These are phyloP conservation scores for Colletotrichum sp. DNA, from an alignment of 2,329 filamentous ascomycete species.

Conservation along the genomic window DNA sequence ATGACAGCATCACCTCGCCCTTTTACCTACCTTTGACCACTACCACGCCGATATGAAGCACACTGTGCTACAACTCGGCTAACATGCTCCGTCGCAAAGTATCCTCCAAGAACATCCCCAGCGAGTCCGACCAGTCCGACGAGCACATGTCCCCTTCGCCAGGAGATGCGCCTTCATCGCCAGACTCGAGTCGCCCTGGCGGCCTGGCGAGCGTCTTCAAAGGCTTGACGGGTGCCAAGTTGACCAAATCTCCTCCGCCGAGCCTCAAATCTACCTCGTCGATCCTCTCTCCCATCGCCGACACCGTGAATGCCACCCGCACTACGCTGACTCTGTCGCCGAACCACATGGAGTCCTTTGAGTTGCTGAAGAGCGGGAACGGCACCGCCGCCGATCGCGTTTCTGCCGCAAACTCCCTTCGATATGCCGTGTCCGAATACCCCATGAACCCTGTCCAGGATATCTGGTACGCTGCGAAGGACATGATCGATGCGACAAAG, in stretches of 20 bases:
- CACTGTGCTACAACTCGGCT: not conserved
- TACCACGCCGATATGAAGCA: slow-evolving; percentile 4
- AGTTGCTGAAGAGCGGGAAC: slow-evolving; percentile 51
- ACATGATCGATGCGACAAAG: slow-evolving; percentile 65
- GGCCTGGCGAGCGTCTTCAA: slow-evolving; percentile 70
- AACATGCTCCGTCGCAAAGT: slow-evolving; percentile 22
- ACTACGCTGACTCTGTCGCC: slow-evolving; percentile 49
- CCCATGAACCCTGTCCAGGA: slow-evolving; percentile 63
- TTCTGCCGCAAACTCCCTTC: slow-evolving; percentile 62
- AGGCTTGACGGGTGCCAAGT: slow-evolving; percentile 61
- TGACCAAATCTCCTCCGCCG: slow-evolving; percentile 54
- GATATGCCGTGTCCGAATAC: slow-evolving; percentile 61
- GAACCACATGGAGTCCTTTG: slow-evolving; percentile 59
- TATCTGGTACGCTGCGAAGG: slow-evolving; percentile 71
- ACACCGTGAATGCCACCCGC: slow-evolving; percentile 49
- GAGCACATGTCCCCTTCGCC: slow-evolving; percentile 65
- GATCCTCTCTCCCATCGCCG: slow-evolving; percentile 42
- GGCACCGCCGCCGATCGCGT: slow-evolving; percentile 59
- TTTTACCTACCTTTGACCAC: not conserved
- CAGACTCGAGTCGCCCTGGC: slow-evolving; percentile 59
- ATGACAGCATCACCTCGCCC: slow-evolving; percentile 4
- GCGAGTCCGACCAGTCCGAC: slow-evolving; percentile 26
- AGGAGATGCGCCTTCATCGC: slow-evolving; percentile 60
- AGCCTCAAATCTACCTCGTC: slow-evolving; percentile 44
- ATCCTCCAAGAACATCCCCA: not conserved